These are phyloP conservation scores for Mortierella sp. DNA, from an alignment of 371 early-diverging fungal species.

Conservation along the genomic window DNA sequence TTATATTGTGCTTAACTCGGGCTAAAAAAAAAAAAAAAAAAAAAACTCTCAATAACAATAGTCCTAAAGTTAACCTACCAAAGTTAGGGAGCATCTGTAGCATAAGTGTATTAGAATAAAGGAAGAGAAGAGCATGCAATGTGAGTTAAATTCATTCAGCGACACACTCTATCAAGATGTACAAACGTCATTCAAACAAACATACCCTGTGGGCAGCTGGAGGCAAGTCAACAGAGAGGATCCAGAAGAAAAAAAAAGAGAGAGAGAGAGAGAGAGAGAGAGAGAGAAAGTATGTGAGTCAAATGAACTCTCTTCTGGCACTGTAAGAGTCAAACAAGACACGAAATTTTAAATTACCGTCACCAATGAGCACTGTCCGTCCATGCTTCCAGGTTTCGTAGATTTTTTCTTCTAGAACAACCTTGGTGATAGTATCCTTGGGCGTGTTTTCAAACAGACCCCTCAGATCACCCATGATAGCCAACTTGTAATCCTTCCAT, in stretches of 20 bases:
- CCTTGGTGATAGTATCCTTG: conserved; percentile 9
- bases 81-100: conserved; percentile 27
- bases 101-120: neutral
- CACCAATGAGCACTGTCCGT: conserved; percentile 19
- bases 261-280: neutral
- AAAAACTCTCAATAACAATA: neutral
- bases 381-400: conserved; percentile 14
- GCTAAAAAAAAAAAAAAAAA: too few relatives aligned
- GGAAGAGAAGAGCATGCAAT: neutral
- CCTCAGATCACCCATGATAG: conserved; percentile 31
- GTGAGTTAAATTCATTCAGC: neutral
- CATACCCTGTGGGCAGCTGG: conserved; percentile 36
- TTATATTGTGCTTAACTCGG: too few relatives aligned
- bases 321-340: too few relatives aligned
- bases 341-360: conserved; percentile 6
- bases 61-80: conserved; percentile 7
- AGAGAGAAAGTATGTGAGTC: neutral
- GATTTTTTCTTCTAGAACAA: conserved; percentile 23
- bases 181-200: neutral
- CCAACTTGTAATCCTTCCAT: conserved; percentile 29
- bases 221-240: neutral
- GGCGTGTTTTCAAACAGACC: conserved; percentile 11
- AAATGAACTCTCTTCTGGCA: neutral
- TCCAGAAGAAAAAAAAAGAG: neutral
- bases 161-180: neutral